phyloP scores from a whole-genome alignment of 495 filamentous ascomycete genomes.

The Jackrogersella minutella region DNA sequence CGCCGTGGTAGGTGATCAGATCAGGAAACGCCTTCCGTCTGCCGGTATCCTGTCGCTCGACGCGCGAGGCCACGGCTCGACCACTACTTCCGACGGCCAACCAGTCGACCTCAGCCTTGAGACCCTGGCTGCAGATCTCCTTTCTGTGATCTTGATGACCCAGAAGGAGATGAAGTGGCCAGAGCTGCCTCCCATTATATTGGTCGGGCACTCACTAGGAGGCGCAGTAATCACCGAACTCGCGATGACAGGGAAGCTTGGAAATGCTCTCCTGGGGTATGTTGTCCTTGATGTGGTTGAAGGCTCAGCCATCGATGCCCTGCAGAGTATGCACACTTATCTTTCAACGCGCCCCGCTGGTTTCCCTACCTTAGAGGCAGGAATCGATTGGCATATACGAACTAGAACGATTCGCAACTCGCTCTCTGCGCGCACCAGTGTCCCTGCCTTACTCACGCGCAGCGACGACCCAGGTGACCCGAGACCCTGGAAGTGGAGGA shows the following conservation, averaged over 20 bases:
- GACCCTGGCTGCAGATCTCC: constrained; percentile 76
- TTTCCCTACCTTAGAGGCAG: constrained; percentile 77
- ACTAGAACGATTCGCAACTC: constrained; percentile 88
- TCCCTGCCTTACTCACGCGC: constrained; percentile 79
- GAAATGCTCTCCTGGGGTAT: constrained; percentile 77
- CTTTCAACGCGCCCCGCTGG: constrained; percentile 81
- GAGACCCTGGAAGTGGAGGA: constrained; percentile 82
- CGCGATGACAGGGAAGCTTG: constrained; percentile 70
- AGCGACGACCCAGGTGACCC: constrained; percentile 42
- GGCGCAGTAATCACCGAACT: constrained; percentile 93
- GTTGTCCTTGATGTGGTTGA: constrained; percentile 96
- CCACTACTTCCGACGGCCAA: constrained; percentile 55
- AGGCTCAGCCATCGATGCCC: constrained; percentile 84
- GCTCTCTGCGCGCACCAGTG: constrained; percentile 80
- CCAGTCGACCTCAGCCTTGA: constrained; percentile 69
- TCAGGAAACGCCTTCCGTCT: constrained; percentile 77
- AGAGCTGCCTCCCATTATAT: constrained; percentile 73
- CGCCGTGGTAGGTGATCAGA: constrained; percentile 77
- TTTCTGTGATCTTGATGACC: constrained; percentile 71
- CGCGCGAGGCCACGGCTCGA: constrained; percentile 86
- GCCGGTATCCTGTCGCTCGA: constrained; percentile 87
- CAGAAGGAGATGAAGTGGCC: constrained; percentile 73
- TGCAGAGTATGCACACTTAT: constrained; percentile 93
- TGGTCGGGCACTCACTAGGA: constrained; percentile 94
- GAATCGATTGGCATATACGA: constrained; percentile 93